Percentiles rank a stretch among this genome's conserved stretches.
phyloP scores from a whole-genome alignment of 2,329 filamentous ascomycete genomes.

The Clarireedia hainanense region DNA sequence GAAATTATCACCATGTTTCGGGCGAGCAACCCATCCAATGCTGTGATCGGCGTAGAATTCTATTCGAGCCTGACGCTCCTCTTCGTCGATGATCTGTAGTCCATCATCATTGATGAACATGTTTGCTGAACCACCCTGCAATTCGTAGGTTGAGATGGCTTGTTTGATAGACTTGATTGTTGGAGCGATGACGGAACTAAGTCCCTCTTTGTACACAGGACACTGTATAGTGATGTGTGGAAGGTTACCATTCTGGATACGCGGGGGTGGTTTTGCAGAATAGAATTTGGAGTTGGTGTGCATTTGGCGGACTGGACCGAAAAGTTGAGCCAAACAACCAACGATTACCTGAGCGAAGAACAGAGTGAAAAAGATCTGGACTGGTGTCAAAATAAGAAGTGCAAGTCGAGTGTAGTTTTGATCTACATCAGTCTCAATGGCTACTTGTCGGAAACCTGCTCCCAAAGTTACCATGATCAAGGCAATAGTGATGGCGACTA shows the following conservation, averaged over 20 bases:
- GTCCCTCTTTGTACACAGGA: constrained; percentile 81
- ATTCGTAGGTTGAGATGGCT: constrained; percentile 68
- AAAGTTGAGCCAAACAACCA: constrained; percentile 65
- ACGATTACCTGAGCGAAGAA: constrained; percentile 76
- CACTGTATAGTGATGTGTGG: constrained; percentile 78
- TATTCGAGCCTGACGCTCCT: constrained; percentile 54
- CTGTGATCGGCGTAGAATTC: constrained; percentile 63
- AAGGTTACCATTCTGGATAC: constrained; percentile 48
- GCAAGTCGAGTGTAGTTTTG: constrained; percentile 53
- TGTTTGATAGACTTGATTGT: constrained; percentile 72
- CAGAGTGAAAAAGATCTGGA: constrained; percentile 74
- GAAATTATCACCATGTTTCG: constrained; percentile 56
- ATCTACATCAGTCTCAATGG: constrained; percentile 61
- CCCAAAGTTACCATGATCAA: constrained; percentile 61
- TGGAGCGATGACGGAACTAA: constrained; percentile 65
- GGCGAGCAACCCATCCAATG: constrained; percentile 62
- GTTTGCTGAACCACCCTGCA: constrained; percentile 70
- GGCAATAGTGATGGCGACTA: constrained; percentile 59
- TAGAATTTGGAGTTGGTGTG: constrained; percentile 74
- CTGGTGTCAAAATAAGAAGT: constrained; percentile 56
- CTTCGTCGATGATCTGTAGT: constrained; percentile 57
- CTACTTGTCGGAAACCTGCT: constrained; percentile 61
- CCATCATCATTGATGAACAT: constrained; percentile 73
- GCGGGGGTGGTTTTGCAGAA: constrained; percentile 60
- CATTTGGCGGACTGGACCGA: constrained; percentile 68